Evolutionary conservation across 108 stramenopile genomes (phyloP).

Genomic region (Mediolabrus comicus): DNA sequence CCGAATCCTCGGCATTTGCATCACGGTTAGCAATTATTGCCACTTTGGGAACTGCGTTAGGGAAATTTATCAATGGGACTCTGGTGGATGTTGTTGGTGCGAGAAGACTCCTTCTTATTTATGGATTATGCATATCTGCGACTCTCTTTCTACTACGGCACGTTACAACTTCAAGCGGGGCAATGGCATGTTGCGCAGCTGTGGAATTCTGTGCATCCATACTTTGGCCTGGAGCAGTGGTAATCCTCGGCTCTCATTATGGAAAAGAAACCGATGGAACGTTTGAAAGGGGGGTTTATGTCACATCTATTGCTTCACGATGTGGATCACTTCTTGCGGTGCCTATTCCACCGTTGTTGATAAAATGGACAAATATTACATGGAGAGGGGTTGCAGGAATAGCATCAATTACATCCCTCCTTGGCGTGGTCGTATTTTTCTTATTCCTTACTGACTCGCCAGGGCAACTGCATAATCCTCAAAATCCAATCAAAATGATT

Average conservation of each 20-base stretch:
- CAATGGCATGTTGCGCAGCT: slow-evolving; percentile 60
- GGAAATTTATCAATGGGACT: slow-evolving; percentile 77
- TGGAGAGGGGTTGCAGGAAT: slow-evolving; percentile 66
- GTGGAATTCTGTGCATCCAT: slow-evolving; percentile 74
- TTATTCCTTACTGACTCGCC: slow-evolving; percentile 67
- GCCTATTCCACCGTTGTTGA: slow-evolving; percentile 53
- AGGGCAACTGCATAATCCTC: slow-evolving; percentile 60
- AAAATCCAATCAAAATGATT: slow-evolving; percentile 65
- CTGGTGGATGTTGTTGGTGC: slow-evolving; percentile 75
- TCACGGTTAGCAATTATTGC: slow-evolving; percentile 62
- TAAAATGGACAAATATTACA: slow-evolving; percentile 40
- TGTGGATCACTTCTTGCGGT: slow-evolving; percentile 72
- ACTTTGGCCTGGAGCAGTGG: slow-evolving; percentile 69
- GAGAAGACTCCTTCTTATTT: slow-evolving; percentile 51
- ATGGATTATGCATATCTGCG: slow-evolving; percentile 45
- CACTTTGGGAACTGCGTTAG: slow-evolving; percentile 67
- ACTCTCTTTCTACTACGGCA: slow-evolving; percentile 54
- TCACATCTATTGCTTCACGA: slow-evolving; percentile 70
- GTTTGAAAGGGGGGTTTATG: slow-evolving; percentile 73
- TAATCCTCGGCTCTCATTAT: slow-evolving; percentile 78
- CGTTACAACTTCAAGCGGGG: slow-evolving; percentile 36
- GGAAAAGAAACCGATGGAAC: slow-evolving; percentile 29
- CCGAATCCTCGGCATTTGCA: slow-evolving; percentile 49
- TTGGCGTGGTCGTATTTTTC: slow-evolving; percentile 53
- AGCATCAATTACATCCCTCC: slow-evolving; percentile 53